Evolutionary conservation across 2,329 filamentous ascomycete species (phyloP).

Genomic region (Fusarium burgessii): DNA sequence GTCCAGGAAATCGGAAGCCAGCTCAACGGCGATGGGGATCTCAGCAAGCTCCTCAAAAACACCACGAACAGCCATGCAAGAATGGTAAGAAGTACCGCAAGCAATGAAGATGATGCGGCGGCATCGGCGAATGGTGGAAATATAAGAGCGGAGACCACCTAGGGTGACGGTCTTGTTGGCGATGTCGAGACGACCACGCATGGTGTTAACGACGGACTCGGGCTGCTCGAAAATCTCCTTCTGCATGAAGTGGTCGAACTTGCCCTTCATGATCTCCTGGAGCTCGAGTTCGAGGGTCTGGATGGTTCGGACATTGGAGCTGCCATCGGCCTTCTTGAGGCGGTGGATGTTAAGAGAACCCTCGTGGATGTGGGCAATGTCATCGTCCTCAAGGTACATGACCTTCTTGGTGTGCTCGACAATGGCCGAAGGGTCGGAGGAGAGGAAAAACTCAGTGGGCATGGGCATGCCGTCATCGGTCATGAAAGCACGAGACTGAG

Average conservation of each 20-base stretch:
- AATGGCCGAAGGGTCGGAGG: slow-evolving; percentile 97
- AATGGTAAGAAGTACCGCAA: slow-evolving; percentile 98
- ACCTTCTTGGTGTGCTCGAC: slow-evolving; percentile 99
- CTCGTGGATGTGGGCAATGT: slow-evolving; percentile 99
- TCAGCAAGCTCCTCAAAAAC: slow-evolving; percentile 98
- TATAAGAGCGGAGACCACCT: slow-evolving; percentile 95
- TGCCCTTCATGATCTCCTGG: slow-evolving; percentile 99
- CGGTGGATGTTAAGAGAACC: slow-evolving; percentile 99
- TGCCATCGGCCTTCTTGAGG: slow-evolving; percentile 95
- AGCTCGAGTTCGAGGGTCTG: slow-evolving; percentile 99
- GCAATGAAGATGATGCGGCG: slow-evolving; percentile 98
- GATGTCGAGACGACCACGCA: slow-evolving; percentile 96
- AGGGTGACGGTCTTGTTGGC: slow-evolving; percentile 96
- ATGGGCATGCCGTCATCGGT: slow-evolving; percentile 98
- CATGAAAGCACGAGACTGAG: slow-evolving; percentile 98
- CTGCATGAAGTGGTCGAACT: slow-evolving; percentile 99
- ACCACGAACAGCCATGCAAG: slow-evolving; percentile 98
- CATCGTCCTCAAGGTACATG: slow-evolving; percentile 98
- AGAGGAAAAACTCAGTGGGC: slow-evolving; percentile 99
- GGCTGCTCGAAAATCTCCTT: slow-evolving; percentile 99
- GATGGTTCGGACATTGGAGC: slow-evolving; percentile 96
- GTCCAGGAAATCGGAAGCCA: slow-evolving; percentile 98
- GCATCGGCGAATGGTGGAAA: slow-evolving; percentile 95
- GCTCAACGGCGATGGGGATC: slow-evolving; percentile 95
- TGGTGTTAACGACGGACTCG: slow-evolving; percentile 99